Conservation (phyloP, 192 early-diverging fungal genomes). For the Obelidium mucronatum region DNA sequence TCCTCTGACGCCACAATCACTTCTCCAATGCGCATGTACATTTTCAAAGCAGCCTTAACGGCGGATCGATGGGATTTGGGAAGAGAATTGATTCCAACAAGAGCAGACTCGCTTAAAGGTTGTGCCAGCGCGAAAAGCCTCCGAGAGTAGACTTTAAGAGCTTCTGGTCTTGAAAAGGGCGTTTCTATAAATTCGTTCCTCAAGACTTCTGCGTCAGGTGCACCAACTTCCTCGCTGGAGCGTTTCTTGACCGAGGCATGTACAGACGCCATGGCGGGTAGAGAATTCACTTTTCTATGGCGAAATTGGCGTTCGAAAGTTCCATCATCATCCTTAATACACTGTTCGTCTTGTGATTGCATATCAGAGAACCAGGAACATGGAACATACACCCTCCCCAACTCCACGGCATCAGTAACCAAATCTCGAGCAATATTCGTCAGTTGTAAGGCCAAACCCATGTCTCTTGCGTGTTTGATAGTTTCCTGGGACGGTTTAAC, state of each 20-base stretch:
- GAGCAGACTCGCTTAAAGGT: constrained; percentile 2
- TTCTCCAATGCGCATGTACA: constrained; percentile 55
- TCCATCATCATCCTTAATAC: not conserved
- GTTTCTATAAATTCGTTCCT: not conserved
- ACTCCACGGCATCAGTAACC: constrained; percentile 43
- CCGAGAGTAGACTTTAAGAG: constrained; percentile 24
- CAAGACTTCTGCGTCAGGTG: not conserved
- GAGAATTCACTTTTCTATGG: constrained; percentile 4
- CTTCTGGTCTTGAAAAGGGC: not conserved
- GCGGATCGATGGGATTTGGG: constrained; percentile 43
- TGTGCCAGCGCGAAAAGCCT: constrained; percentile 28
- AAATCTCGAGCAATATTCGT: constrained; percentile 64
- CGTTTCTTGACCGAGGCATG: not conserved
- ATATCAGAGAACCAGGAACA: constrained; percentile 33
- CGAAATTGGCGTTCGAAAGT: not conserved
- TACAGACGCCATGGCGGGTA: too few species aligned
- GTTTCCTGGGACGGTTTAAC: not conserved
- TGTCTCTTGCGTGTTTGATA: constrained; percentile 20
- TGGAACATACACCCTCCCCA: constrained; percentile 58
- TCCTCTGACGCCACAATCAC: constrained; percentile 32
- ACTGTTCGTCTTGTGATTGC: not conserved
- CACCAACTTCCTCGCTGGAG: not conserved
- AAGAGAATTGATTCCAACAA: constrained; percentile 40
- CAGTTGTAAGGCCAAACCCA: constrained; percentile 52
- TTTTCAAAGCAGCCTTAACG: constrained; percentile 50